These are phyloP conservation scores for Rhodotorula sp. DNA, from an alignment of 1,284 basidiomycete species.

Conservation along the genomic window DNA sequence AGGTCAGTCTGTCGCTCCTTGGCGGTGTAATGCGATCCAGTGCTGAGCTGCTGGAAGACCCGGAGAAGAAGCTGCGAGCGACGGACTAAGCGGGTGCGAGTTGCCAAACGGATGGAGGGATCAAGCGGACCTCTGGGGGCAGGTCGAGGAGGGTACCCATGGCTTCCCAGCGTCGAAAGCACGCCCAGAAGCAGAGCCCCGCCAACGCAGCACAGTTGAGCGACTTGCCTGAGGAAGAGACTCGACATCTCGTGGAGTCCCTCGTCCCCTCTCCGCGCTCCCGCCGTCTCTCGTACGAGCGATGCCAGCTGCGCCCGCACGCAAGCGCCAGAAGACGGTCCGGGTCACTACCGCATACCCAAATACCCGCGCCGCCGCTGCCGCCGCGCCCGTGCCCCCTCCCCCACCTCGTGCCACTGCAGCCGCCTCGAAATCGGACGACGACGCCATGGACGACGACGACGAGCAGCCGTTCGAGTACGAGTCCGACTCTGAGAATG, in stretches of 20 bases:
- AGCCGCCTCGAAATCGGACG: not conserved
- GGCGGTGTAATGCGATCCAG: not conserved
- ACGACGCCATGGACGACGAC: constrained; percentile 15
- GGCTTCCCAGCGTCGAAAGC: too few relatives aligned
- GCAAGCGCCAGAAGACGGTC: constrained; percentile 4
- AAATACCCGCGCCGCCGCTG: too few relatives aligned
- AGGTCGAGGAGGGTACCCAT: constrained; percentile 5
- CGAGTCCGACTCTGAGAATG: constrained; percentile 16
- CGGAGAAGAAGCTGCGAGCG: constrained; percentile 21
- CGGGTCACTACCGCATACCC: not conserved
- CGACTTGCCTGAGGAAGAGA: not conserved
- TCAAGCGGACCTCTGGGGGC: constrained; percentile 17
- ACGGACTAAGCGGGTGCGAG: not conserved
- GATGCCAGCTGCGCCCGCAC: constrained; percentile 1
- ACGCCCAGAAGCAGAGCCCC: not conserved
- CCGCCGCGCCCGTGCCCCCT: not conserved
- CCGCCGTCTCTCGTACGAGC: not conserved
- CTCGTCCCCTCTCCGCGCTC: not conserved
- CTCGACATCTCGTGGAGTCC: too few relatives aligned
- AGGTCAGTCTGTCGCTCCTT: constrained; percentile 29
- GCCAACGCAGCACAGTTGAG: too few relatives aligned
- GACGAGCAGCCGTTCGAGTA: constrained; percentile 31
- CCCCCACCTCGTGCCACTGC: not conserved
- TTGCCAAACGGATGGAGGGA: too few relatives aligned
- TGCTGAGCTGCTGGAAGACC: constrained; percentile 8